phyloP scores from a whole-genome alignment of 257 asterid species.

The Sherardia arvensis region DNA sequence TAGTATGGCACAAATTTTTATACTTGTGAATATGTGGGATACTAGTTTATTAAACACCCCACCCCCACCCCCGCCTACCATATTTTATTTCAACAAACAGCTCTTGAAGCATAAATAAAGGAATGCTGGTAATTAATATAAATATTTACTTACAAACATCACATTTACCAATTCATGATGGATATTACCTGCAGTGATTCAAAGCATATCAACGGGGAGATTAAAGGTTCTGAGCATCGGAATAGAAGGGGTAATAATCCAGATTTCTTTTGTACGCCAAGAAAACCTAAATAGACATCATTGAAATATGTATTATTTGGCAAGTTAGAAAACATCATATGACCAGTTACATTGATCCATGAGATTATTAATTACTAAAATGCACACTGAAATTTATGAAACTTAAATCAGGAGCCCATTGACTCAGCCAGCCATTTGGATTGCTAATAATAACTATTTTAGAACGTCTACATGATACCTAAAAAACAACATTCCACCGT shows the following conservation, averaged over 20 bases:
- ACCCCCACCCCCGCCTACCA: no score
- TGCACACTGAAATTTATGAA: background rate
- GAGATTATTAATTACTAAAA: background rate
- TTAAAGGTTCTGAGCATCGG: slow-evolving; percentile 45
- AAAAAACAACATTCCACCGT: slow-evolving; percentile 1
- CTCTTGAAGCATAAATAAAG: background rate
- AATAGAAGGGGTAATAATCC: slow-evolving; percentile 52
- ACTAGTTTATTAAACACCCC: background rate
- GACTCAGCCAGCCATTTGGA: background rate
- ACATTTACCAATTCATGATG: background rate
- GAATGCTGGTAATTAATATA: background rate
- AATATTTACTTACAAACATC: background rate
- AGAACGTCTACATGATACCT: background rate
- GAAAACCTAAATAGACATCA: slow-evolving; percentile 45
- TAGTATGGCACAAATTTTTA: no score
- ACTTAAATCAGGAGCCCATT: background rate
- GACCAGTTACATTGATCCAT: background rate
- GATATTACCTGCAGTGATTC: slow-evolving; percentile 85
- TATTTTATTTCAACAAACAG: background rate
- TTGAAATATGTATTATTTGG: background rate
- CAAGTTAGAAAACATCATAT: background rate
- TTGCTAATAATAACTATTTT: background rate
- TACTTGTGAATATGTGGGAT: background rate
- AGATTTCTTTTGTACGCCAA: slow-evolving; percentile 36
- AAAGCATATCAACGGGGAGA: slow-evolving; percentile 50